Percentiles rank a stretch among this genome's conserved stretches.
Conservation (phyloP, 768 basidiomycete genomes). For the Pulveroboletus ravenelii region DNA sequence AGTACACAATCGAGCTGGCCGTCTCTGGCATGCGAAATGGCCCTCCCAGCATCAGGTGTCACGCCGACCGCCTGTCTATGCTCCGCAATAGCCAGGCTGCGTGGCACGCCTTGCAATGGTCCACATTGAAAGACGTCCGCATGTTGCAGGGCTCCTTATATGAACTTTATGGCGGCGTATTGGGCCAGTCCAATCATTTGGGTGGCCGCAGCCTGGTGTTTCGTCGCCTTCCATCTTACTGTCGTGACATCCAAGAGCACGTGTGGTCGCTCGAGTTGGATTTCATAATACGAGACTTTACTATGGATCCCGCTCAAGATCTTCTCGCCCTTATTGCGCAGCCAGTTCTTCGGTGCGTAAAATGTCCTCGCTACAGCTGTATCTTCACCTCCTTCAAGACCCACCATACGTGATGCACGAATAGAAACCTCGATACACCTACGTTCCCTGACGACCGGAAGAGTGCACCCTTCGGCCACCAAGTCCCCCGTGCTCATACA, state of each 20-base stretch:
- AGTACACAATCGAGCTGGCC: conserved; percentile 44
- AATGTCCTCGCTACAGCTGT: neutral
- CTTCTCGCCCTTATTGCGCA: conserved; percentile 50
- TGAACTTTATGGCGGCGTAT: conserved; percentile 56
- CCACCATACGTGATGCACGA: conserved; percentile 6
- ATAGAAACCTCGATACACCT: conserved; percentile 37
- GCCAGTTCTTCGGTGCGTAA: conserved; percentile 31
- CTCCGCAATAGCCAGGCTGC: conserved; percentile 37
- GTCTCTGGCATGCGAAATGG: conserved; percentile 41
- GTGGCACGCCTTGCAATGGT: conserved; percentile 40
- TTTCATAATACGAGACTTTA: conserved; percentile 48
- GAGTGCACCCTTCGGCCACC: conserved; percentile 41
- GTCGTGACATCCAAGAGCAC: conserved; percentile 42
- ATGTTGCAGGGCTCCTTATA: conserved; percentile 46
- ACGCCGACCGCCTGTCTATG: conserved; percentile 34
- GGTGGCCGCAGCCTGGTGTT: conserved; percentile 36
- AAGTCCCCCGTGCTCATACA: conserved; percentile 31
- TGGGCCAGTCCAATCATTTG: conserved; percentile 37
- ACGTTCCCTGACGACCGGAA: conserved; percentile 41
- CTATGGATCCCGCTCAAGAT: conserved; percentile 64
- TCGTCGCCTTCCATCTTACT: conserved; percentile 44
- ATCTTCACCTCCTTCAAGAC: conserved; percentile 12
- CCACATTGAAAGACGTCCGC: conserved; percentile 27
- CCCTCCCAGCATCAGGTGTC: conserved; percentile 21
- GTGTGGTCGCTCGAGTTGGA: conserved; percentile 40